Percentiles rank a stretch among this genome's conserved stretches.
phyloP scores from a whole-genome alignment of 73 alveolate species.

The Blepharisma stoltei region DNA sequence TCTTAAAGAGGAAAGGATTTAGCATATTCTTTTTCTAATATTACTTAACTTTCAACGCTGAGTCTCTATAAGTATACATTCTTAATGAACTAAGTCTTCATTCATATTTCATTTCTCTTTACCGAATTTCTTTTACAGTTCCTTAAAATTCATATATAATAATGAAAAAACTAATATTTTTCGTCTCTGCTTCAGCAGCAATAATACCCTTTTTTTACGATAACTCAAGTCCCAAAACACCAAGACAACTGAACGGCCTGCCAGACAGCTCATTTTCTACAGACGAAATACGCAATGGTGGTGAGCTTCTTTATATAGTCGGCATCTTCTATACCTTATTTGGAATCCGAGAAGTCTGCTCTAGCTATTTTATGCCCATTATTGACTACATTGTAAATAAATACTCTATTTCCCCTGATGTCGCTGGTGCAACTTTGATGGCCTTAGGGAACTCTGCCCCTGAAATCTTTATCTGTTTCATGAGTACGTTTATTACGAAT shows the following conservation, averaged over 20 bases:
- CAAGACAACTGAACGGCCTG: background rate
- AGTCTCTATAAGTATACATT: too few relatives aligned
- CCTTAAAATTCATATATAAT: too few relatives aligned
- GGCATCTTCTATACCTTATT: constrained; percentile 9
- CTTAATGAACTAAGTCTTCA: too few relatives aligned
- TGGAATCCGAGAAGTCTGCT: background rate
- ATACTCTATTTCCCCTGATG: constrained; percentile 4
- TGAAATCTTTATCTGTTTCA: constrained; percentile 4
- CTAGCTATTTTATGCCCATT: constrained; percentile 11
- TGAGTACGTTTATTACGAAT: background rate
- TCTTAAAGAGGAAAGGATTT: too few relatives aligned
- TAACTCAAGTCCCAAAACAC: background rate
- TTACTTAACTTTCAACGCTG: too few relatives aligned
- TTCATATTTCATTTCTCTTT: too few relatives aligned
- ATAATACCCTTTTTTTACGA: too few relatives aligned
- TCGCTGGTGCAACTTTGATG: constrained; percentile 22
- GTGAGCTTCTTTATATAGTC: background rate
- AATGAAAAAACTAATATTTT: too few relatives aligned
- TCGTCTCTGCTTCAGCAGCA: too few relatives aligned
- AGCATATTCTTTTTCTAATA: too few relatives aligned
- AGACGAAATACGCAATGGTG: constrained; percentile 28
- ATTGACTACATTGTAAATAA: background rate
- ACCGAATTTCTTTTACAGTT: too few relatives aligned
- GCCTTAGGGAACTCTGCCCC: constrained; percentile 21
- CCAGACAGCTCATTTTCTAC: background rate